Evolutionary conservation across 176 grass and related monocot species (phyloP).

Genomic region (Paspalum notatum): DNA sequence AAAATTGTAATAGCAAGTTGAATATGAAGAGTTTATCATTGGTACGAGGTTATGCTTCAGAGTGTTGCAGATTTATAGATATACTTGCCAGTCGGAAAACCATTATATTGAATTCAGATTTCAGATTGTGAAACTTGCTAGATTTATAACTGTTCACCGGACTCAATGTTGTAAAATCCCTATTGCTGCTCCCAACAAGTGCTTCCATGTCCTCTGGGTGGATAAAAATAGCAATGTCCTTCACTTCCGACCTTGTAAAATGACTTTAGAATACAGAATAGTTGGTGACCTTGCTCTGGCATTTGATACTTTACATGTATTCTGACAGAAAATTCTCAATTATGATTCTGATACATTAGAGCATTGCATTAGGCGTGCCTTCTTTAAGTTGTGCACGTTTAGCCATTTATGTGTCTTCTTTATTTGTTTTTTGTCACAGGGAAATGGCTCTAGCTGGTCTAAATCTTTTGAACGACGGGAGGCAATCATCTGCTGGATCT

Average conservation of each 20-base stretch:
- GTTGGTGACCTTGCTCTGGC: constrained; percentile 23
- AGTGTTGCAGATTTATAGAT: neutral
- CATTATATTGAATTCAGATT: neutral
- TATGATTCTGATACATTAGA: neutral
- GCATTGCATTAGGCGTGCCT: constrained; percentile 14
- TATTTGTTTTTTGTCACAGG: constrained; percentile 55
- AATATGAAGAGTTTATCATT: neutral
- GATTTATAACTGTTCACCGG: neutral
- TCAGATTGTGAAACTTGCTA: constrained; percentile 7
- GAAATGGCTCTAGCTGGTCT: constrained; percentile 95
- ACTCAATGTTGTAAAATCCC: neutral
- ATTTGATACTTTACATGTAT: neutral
- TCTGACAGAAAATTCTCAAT: neutral
- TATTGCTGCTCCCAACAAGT: neutral
- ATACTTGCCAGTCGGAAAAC: constrained; percentile 1
- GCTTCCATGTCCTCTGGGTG: neutral
- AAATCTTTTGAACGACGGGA: constrained; percentile 74
- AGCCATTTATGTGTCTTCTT: constrained; percentile 14
- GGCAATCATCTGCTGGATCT: constrained; percentile 42
- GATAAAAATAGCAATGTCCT: neutral
- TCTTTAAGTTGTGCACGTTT: constrained; percentile 22
- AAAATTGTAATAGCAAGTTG: neutral
- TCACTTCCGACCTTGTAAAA: constrained; percentile 18
- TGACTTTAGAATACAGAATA: constrained; percentile 32
- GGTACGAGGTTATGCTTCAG: constrained; percentile 9